Evolutionary conservation across 371 early-diverging fungal species (phyloP).

Genomic region (Mortierella polycephala): DNA sequence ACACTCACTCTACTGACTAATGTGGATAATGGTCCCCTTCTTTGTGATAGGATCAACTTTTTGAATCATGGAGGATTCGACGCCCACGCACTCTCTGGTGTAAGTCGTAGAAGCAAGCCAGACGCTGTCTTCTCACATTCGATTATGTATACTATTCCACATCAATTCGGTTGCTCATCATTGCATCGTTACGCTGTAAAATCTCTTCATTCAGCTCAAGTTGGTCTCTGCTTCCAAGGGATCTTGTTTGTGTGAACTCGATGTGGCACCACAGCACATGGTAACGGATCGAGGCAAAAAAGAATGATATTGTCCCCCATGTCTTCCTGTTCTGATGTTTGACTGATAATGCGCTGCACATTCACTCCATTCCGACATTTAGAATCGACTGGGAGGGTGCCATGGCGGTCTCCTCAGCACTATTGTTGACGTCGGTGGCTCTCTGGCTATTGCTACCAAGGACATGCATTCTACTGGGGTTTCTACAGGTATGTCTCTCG

Average conservation of each 20-base stretch:
- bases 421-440: slow-evolving; percentile 71
- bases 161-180: too few relatives aligned
- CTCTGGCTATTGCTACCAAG: slow-evolving; percentile 68
- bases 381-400: slow-evolving; percentile 68
- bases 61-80: slow-evolving; percentile 42
- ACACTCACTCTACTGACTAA: neutral
- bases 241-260: slow-evolving; percentile 58
- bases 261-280: slow-evolving; percentile 65
- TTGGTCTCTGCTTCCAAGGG: slow-evolving; percentile 57
- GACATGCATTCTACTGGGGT: slow-evolving; percentile 71
- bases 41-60: slow-evolving; percentile 33
- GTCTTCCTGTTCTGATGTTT: neutral
- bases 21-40: neutral
- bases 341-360: too few relatives aligned
- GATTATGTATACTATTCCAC: neutral
- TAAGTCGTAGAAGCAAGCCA: neutral
- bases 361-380: neutral
- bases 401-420: slow-evolving; percentile 74
- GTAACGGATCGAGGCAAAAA: slow-evolving; percentile 34
- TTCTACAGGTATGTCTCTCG: slow-evolving; percentile 62
- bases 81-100: slow-evolving; percentile 47
- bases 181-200: too few relatives aligned
- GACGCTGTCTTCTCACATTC: neutral
- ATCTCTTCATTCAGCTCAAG: slow-evolving; percentile 42
- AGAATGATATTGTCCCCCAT: neutral